phyloP scores from a whole-genome alignment of 2,329 filamentous ascomycete genomes.

The Penicillium vulpinum region DNA sequence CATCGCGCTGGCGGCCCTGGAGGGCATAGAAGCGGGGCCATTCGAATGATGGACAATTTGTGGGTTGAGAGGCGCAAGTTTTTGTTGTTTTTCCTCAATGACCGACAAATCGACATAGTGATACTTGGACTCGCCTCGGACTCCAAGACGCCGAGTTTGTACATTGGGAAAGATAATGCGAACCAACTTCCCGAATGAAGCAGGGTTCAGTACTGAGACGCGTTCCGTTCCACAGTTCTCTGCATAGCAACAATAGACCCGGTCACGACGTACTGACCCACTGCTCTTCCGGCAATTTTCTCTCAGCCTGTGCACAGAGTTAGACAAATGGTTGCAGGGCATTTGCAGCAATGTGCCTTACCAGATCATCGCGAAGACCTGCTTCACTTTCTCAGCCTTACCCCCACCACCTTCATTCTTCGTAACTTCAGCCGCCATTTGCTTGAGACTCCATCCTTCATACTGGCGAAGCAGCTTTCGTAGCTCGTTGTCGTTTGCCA shows the following conservation, averaged over 20 bases:
- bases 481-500: slow-evolving; percentile 52
- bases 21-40: slow-evolving; percentile 18
- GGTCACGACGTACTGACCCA: slow-evolving; percentile 79
- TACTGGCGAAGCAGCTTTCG: slow-evolving; percentile 50
- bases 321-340: not conserved
- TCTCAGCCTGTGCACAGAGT: slow-evolving; percentile 41
- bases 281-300: slow-evolving; percentile 50
- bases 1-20: slow-evolving; percentile 29
- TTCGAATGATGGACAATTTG: slow-evolving; percentile 26
- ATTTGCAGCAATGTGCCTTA: slow-evolving; percentile 28
- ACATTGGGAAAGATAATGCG: slow-evolving; percentile 94
- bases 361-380: slow-evolving; percentile 56
- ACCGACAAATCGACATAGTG: slow-evolving; percentile 68
- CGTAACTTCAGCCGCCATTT: slow-evolving; percentile 51
- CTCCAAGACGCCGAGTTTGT: slow-evolving; percentile 86
- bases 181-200: slow-evolving; percentile 96
- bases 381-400: slow-evolving; percentile 54
- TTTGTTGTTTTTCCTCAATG: slow-evolving; percentile 46
- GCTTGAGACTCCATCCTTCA: slow-evolving; percentile 46
- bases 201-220: slow-evolving; percentile 92
- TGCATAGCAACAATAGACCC: slow-evolving; percentile 94
- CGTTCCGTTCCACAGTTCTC: slow-evolving; percentile 88
- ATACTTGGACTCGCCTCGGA: slow-evolving; percentile 96
- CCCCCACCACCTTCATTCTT: slow-evolving; percentile 52
- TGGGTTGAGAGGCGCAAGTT: slow-evolving; percentile 27